Evolutionary conservation across 2,329 filamentous ascomycete genomes (phyloP).

Genomic region (Geosmithia flava): DNA sequence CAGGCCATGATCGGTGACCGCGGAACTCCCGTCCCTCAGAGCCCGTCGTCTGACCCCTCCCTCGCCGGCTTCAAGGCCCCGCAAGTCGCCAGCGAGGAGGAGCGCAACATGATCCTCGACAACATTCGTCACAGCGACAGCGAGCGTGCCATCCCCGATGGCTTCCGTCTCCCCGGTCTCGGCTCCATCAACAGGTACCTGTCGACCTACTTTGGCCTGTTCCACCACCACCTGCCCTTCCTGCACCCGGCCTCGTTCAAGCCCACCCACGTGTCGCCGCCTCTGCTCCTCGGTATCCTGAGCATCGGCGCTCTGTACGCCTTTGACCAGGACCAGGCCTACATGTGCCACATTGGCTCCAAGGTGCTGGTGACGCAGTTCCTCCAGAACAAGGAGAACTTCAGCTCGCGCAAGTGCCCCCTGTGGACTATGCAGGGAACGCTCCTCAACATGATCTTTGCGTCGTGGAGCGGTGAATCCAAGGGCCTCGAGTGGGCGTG

Average conservation of each 20-base stretch:
- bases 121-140: constrained; percentile 73
- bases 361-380: constrained; percentile 97
- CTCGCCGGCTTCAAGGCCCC: constrained; percentile 60
- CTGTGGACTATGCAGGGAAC: constrained; percentile 98
- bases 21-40: constrained; percentile 61
- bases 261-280: constrained; percentile 66
- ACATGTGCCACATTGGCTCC: constrained; percentile 92
- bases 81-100: constrained; percentile 72
- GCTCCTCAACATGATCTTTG: constrained; percentile 95
- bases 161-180: constrained; percentile 75
- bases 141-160: constrained; percentile 73
- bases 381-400: constrained; percentile 95
- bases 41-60: constrained; percentile 55
- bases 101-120: constrained; percentile 73
- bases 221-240: constrained; percentile 94
- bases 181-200: constrained; percentile 81
- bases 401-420: constrained; percentile 93
- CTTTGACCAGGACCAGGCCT: constrained; percentile 93
- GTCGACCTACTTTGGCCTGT: constrained; percentile 91
- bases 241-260: constrained; percentile 86
- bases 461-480: constrained; percentile 96
- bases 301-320: constrained; percentile 95
- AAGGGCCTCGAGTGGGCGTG: constrained; percentile 98
- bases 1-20: constrained; percentile 62
- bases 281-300: constrained; percentile 76